Conservation (phyloP, 352 stramenopile genomes). For the Phytophthora brassicae region DNA sequence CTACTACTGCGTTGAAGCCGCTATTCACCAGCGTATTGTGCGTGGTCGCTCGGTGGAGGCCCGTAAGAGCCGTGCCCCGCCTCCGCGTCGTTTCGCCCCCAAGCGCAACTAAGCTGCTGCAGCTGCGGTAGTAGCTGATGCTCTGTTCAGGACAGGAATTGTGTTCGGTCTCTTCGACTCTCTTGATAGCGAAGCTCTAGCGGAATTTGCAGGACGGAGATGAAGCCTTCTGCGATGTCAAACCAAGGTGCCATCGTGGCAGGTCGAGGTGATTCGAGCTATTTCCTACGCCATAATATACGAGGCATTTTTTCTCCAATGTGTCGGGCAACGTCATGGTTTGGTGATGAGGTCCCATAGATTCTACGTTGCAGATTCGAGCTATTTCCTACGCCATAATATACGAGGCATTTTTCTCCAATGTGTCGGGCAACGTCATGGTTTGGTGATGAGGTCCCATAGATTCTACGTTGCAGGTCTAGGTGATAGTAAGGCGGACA, state of each 20-base stretch:
- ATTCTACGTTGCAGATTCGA: no score
- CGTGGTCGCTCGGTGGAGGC: constrained; percentile 94
- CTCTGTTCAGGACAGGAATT: constrained; percentile 25
- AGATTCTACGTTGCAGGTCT: no score
- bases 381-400: constrained; percentile 35
- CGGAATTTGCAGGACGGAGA: neutral
- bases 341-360: constrained; percentile 5
- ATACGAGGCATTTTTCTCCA: constrained; percentile 52
- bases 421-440: constrained; percentile 27
- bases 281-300: constrained; percentile 40
- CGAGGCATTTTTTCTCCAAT: constrained; percentile 52
- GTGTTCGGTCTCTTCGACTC: neutral
- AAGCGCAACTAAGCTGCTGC: constrained; percentile 62
- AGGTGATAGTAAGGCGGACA: no score
- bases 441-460: constrained; percentile 6
- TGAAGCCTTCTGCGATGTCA: neutral
- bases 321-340: constrained; percentile 24
- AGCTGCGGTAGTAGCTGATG: constrained; percentile 29
- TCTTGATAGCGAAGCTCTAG: constrained; percentile 1
- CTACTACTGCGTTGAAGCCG: constrained; percentile 99
- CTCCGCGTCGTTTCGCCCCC: constrained; percentile 76
- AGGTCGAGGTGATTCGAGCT: constrained; percentile 5
- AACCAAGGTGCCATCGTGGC: constrained; percentile 3
- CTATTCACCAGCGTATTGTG: constrained; percentile 99
- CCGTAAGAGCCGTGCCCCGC: constrained; percentile 94